These are phyloP conservation scores for Biscutella laevigata DNA, from an alignment of 441 rosid genomes.

Conservation along the genomic window DNA sequence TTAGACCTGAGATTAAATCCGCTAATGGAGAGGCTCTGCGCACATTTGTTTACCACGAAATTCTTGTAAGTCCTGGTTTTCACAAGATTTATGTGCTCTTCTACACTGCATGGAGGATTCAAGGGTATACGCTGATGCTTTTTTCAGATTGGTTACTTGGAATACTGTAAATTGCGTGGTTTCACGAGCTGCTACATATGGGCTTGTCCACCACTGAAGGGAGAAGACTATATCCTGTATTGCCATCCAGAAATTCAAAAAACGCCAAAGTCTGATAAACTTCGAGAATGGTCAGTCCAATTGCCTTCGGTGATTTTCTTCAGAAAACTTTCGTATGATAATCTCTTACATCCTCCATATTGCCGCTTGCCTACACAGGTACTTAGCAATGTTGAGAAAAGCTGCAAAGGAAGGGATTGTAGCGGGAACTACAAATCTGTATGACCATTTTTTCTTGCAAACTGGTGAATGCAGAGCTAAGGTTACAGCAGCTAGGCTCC, in stretches of 20 bases:
- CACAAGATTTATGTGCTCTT: not conserved
- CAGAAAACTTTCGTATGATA: not conserved
- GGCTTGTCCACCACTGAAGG: constrained; percentile 99
- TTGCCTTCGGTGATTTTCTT: too few species aligned
- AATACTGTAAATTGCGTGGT: constrained; percentile 94
- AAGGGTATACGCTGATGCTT: constrained; percentile 2
- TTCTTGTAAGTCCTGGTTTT: constrained; percentile 48
- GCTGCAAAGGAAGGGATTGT: constrained; percentile 83
- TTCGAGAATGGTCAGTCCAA: constrained; percentile 81
- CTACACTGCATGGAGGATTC: constrained; percentile 5
- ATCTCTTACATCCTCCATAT: constrained; percentile 5
- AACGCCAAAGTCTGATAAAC: constrained; percentile 97
- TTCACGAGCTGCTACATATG: constrained; percentile 99
- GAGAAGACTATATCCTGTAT: constrained; percentile 95
- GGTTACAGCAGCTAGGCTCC: constrained; percentile 96
- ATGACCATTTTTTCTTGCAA: constrained; percentile 83
- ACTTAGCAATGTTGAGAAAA: constrained; percentile 78
- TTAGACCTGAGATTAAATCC: constrained; percentile 80
- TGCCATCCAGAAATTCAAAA: constrained; percentile 99
- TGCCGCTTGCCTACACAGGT: constrained; percentile 48
- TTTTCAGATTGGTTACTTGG: constrained; percentile 89
- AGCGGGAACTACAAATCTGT: constrained; percentile 74
- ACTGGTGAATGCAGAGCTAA: constrained; percentile 84
- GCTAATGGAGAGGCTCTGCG: constrained; percentile 96
- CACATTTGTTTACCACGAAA: constrained; percentile 96